Percentiles rank a stretch among this genome's conserved stretches.
phyloP scores from a whole-genome alignment of 805 yeast species.

The Suhomyces sp. region DNA sequence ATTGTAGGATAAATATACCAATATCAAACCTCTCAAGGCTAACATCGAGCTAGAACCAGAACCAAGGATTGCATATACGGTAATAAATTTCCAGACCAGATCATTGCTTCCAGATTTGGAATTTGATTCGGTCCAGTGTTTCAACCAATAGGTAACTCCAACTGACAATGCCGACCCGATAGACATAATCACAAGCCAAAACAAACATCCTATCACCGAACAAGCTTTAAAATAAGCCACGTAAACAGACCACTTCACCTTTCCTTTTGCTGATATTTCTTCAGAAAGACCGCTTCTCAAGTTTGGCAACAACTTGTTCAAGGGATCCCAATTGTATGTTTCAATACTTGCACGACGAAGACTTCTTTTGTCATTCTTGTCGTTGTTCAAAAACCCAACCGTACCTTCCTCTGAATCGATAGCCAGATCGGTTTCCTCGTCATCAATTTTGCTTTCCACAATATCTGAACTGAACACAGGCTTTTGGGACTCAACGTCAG shows the following conservation, averaged over 20 bases:
- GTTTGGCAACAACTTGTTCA: conserved; percentile 28
- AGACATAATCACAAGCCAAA: conserved; percentile 34
- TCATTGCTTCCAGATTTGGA: conserved; percentile 17
- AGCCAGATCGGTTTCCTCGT: too few relatives aligned
- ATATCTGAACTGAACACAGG: too few relatives aligned
- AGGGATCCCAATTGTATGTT: conserved; percentile 48
- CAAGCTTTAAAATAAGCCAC: conserved; percentile 23
- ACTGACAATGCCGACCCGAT: conserved; percentile 13
- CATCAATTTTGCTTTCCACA: background rate
- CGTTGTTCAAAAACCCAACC: too few relatives aligned
- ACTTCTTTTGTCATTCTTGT: too few relatives aligned
- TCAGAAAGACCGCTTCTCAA: conserved; percentile 40
- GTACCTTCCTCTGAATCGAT: too few relatives aligned
- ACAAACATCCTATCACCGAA: conserved; percentile 47
- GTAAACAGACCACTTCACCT: conserved; percentile 25
- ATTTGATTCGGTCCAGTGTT: conserved; percentile 27
- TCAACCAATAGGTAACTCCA: conserved; percentile 22
- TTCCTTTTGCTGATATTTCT: conserved; percentile 18
- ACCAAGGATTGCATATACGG: conserved; percentile 17
- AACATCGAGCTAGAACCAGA: conserved; percentile 14
- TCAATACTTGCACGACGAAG: conserved; percentile 46
- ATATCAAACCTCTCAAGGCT: conserved; percentile 19
- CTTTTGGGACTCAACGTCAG: too few relatives aligned
- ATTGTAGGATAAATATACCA: conserved; percentile 21
- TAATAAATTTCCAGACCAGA: conserved; percentile 18